A percentile compares a stretch with the other conserved stretches of the same genome.
Conservation (phyloP, 2,329 filamentous ascomycete genomes). For the Xylaria polymorpha region DNA sequence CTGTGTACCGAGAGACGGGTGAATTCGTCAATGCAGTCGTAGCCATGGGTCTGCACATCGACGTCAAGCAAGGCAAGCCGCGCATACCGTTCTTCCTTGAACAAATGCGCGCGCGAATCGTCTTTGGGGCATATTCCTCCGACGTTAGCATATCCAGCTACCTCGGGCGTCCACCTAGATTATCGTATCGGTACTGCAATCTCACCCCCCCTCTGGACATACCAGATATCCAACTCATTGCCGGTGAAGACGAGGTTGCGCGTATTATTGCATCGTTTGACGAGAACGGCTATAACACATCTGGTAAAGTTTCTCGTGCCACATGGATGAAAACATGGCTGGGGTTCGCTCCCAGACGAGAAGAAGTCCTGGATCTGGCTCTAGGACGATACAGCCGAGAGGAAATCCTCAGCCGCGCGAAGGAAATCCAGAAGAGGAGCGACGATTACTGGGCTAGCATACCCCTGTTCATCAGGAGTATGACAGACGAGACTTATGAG, state of each 20-base stretch:
- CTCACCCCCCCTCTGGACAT: slow-evolving; percentile 48
- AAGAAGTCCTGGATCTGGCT: slow-evolving; percentile 53
- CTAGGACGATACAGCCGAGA: slow-evolving; percentile 49
- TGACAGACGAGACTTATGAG: slow-evolving; percentile 41
- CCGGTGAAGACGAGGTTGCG: slow-evolving; percentile 45
- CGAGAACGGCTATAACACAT: slow-evolving; percentile 46
- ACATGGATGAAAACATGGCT: slow-evolving; percentile 47
- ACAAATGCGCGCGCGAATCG: slow-evolving; percentile 47
- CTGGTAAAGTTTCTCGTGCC: slow-evolving; percentile 41
- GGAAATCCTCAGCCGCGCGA: slow-evolving; percentile 46
- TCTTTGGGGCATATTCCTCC: slow-evolving; percentile 45
- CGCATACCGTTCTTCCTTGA: slow-evolving; percentile 50
- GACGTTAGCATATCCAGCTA: slow-evolving; percentile 50
- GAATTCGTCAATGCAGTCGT: slow-evolving; percentile 49
- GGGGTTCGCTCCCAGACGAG: slow-evolving; percentile 45
- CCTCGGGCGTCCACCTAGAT: slow-evolving; percentile 51
- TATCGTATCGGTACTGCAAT: slow-evolving; percentile 51
- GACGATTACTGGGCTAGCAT: slow-evolving; percentile 45
- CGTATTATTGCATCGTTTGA: slow-evolving; percentile 46
- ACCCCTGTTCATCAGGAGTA: slow-evolving; percentile 44
- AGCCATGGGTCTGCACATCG: slow-evolving; percentile 51
- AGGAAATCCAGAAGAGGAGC: slow-evolving; percentile 42
- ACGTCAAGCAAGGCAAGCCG: slow-evolving; percentile 45
- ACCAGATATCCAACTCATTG: slow-evolving; percentile 44
- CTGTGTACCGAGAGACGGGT: slow-evolving; percentile 48